phyloP scores from a whole-genome alignment of 305 asterid genomes.

The Fraxinus xanthoxyloides region DNA sequence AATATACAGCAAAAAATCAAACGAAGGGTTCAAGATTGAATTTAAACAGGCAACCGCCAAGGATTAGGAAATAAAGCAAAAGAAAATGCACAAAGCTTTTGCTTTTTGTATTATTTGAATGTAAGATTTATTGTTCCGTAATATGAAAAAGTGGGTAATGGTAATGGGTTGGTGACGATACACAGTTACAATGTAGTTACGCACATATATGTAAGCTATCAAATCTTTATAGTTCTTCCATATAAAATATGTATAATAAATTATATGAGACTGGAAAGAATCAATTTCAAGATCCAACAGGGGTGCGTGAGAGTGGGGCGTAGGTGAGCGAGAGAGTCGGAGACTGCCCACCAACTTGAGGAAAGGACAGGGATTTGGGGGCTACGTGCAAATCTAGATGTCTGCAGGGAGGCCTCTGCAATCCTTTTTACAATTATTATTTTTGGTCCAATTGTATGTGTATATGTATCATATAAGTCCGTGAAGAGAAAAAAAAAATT shows the following conservation, averaged over 20 bases:
- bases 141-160: conserved; percentile 41
- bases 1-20: not conserved
- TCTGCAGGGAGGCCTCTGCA: conserved; percentile 11
- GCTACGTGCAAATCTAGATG: conserved; percentile 28
- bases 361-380: conserved; percentile 37
- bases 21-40: not conserved
- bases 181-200: not conserved
- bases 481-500: not conserved
- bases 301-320: conserved; percentile 23
- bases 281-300: conserved; percentile 45
- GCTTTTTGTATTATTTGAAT: not conserved
- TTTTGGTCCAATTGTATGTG: not conserved
- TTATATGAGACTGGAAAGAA: not conserved
- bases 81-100: conserved; percentile 24
- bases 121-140: conserved; percentile 23
- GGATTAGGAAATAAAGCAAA: conserved; percentile 10
- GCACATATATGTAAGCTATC: not conserved
- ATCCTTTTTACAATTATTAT: not conserved
- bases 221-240: not conserved
- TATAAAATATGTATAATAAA: not conserved
- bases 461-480: not conserved
- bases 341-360: conserved; percentile 32
- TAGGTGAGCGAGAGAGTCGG: conserved; percentile 4
- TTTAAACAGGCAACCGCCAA: not conserved
- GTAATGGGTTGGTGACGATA: conserved; percentile 34